phyloP scores from a whole-genome alignment of 2,329 filamentous ascomycete genomes.

The Aureobasidium sp. region DNA sequence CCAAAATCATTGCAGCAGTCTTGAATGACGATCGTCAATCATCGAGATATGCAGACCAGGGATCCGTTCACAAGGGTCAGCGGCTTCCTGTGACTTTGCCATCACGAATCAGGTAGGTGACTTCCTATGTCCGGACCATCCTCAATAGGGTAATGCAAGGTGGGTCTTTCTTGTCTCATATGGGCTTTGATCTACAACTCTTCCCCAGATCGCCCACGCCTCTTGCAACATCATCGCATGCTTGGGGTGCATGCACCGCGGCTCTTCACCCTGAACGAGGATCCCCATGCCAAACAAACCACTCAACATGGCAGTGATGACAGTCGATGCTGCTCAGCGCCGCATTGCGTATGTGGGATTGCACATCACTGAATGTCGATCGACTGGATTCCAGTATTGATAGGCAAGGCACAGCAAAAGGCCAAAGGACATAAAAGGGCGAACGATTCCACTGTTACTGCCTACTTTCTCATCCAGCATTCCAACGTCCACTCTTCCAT shows the following conservation, averaged over 20 bases:
- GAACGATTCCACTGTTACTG: background rate
- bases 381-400: background rate
- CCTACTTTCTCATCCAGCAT: background rate
- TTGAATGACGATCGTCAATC: background rate
- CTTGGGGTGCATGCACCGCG: background rate
- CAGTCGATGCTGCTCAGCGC: background rate
- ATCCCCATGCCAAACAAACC: background rate
- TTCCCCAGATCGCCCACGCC: background rate
- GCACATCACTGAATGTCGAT: slow-evolving; percentile 5
- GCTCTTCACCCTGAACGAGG: background rate
- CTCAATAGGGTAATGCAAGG: background rate
- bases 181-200: background rate
- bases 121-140: background rate
- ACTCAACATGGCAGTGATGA: background rate
- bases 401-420: background rate
- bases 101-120: background rate
- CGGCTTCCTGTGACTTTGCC: background rate
- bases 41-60: background rate
- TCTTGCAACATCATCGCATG: background rate
- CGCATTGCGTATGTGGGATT: slow-evolving; percentile 9
- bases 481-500: background rate
- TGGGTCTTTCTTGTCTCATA: background rate
- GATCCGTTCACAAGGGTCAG: background rate
- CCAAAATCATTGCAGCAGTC: background rate
- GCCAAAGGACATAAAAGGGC: background rate